These are phyloP conservation scores for Termitomyces sp. DNA, from an alignment of 768 basidiomycete species.

Conservation along the genomic window DNA sequence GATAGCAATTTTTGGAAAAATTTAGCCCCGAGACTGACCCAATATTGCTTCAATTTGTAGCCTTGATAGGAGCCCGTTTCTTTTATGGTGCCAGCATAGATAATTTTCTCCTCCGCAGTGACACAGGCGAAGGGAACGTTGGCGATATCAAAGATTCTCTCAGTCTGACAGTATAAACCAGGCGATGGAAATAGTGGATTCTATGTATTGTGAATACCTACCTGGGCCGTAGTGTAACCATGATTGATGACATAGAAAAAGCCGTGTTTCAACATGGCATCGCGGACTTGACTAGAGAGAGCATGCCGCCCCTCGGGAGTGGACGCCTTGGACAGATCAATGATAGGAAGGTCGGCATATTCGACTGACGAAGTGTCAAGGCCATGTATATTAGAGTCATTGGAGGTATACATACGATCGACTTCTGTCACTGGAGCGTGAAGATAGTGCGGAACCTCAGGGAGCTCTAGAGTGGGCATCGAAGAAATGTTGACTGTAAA, in stretches of 20 bases:
- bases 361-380: conserved; percentile 20
- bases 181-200: background rate
- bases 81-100: conserved; percentile 29
- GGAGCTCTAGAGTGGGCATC: background rate
- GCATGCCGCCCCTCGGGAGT: conserved; percentile 34
- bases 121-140: conserved; percentile 36
- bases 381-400: background rate
- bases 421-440: conserved; percentile 2
- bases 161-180: conserved; percentile 22
- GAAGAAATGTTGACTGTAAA: background rate
- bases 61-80: conserved; percentile 42
- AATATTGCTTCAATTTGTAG: conserved; percentile 12
- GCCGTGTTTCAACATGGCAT: conserved; percentile 38
- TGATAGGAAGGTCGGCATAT: conserved; percentile 46
- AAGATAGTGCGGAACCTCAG: conserved; percentile 4
- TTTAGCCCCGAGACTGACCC: background rate
- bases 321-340: conserved; percentile 43
- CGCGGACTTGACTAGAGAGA: conserved; percentile 37
- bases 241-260: conserved; percentile 52
- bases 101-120: conserved; percentile 33
- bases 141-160: conserved; percentile 41
- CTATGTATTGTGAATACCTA: conserved; percentile 7
- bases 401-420: background rate
- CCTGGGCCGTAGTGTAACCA: conserved; percentile 38
- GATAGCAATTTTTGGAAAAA: background rate